Evolutionary conservation across 148 eudicot species (phyloP), one percentile per base, ranked within the genome.

Genomic region (Vaccinium macrocarpon): DNA sequence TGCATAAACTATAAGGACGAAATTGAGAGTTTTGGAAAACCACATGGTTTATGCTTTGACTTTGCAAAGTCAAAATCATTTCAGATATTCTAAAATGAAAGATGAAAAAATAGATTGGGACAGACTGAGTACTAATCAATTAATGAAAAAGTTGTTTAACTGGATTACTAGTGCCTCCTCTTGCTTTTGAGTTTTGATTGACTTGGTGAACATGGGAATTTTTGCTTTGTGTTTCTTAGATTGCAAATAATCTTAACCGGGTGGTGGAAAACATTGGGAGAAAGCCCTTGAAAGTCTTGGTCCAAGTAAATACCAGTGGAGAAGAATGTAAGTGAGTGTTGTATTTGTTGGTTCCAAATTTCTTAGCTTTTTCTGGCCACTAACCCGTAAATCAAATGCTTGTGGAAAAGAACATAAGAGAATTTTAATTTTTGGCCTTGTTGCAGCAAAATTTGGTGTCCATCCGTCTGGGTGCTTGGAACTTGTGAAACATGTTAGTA

Each of bases 301-400:
- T 97, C 84, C 99, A 97, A 91, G 99, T 97, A 82, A 97, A 97
- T 78, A 97, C 99, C 59, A 95, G 96, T 88, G 99, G 99, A 83
- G 99, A 97, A 94, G 87, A 66, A 87, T 93, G 99, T 95, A 87
- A 88, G 98, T 93, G 76, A 76, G 85, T 55, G 53, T 27, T 32
- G 52, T 29, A 48, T 59, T 64, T 78, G 16, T 14, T 80, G 84
- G 14, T 64, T 79, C 53, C 80, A 76, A 80, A 29, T 35, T 78
- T 50, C 51, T 42, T 10, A 27, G 73, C 16, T 46, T 75, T 18
- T 38, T 53, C 52, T 79, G 66, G 55, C 18, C 4, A 8, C 49
- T 57, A 80, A 80, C 35, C 59, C 57, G 21, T 80, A 4, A 21
- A 62, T 12, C 21, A 23, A 16, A 10, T 42, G 23, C 29, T 42